Base-by-base conservation (phyloP, 1,139 yeast species). In the Sugiyamaella castrensis region DNA sequence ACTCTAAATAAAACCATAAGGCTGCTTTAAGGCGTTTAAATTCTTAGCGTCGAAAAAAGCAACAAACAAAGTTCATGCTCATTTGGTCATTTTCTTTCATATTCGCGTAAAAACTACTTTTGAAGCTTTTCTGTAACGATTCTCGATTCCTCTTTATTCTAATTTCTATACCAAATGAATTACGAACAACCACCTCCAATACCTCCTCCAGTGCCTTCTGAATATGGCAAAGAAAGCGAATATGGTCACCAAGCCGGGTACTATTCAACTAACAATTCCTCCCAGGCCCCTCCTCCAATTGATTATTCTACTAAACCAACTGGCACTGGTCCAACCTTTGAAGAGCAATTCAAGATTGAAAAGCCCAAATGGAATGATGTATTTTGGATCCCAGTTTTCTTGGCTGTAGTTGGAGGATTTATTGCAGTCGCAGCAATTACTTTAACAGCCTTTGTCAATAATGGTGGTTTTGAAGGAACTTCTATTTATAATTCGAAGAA, bases 391-490 rank as follows among this genome's bases (percentile, higher is more conserved):
- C 58, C 85, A 1, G 71, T 88, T 55, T 85, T 87, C 60, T 59
- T 80, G 13, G 70, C 75, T 5, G 80, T 83, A 9, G 73, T 84
- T 5, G 78, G 72, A 19, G 96, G 92, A 0, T 87, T 87, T 63
- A 66, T 82, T 38, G 91, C 81, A 0, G 72, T 89, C 37, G 84
- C 95, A 0, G 85, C 78, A 5, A 75, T 87, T 43, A 79, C 87
- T 0, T 67, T 89, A 53, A 73, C 80, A 57, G 84, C 87, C 8
- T 83, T 86, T 70, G 71, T 77, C 11, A 58, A 71, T 38, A 77
- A 81, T 8, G 75, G 77, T 59, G 69, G 78, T 27, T 72, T 70
- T 50, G 79, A 79, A 55, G 91, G 92, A n/a, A 69, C 78, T 10
- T 79, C 87, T 2, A 83, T 86, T 53, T 85, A 88, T 67, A 70